A percentile compares a stretch with the other conserved stretches of the same genome.
Conservation (phyloP, 163 green algal genomes). For the Scenedesmus sp. region DNA sequence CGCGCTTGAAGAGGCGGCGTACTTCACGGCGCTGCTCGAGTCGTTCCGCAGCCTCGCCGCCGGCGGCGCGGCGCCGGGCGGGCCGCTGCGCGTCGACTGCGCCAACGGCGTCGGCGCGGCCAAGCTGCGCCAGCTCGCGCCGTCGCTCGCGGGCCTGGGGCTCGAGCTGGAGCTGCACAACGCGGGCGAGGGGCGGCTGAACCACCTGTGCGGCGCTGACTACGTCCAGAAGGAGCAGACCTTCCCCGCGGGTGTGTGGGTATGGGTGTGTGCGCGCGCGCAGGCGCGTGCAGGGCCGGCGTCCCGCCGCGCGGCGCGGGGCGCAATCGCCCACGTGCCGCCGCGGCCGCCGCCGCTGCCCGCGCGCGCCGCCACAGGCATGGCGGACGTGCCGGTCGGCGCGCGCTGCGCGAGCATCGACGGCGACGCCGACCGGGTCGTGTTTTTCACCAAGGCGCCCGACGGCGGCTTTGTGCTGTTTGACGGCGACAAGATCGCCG, state of each 20-base stretch:
- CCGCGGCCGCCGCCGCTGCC: background rate
- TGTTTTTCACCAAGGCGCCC: conserved; percentile 84
- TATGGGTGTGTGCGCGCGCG: background rate
- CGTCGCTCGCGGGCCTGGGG: conserved; percentile 49
- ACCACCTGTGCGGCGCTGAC: conserved; percentile 89
- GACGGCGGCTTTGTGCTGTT: conserved; percentile 68
- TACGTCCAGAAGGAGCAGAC: conserved; percentile 94
- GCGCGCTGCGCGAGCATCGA: conserved; percentile 87
- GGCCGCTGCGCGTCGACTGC: conserved; percentile 84
- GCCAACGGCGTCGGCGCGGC: conserved; percentile 93
- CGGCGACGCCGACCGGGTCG: conserved; percentile 94
- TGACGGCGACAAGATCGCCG: conserved; percentile 96
- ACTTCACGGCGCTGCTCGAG: conserved; percentile 55
- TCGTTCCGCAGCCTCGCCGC: conserved; percentile 40
- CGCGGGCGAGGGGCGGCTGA: conserved; percentile 70
- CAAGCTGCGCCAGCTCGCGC: conserved; percentile 67
- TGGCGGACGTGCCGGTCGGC: conserved; percentile 36
- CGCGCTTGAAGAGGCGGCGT: conserved; percentile 35
- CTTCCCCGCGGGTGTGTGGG: conserved; percentile 52
- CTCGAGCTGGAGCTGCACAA: conserved; percentile 79
- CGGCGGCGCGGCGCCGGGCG: background rate
- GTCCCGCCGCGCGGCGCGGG: too few relatives aligned
- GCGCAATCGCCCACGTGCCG: background rate
- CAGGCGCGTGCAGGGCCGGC: too few relatives aligned
- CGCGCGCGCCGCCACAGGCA: conserved; percentile 24